Percentiles rank a stretch among this genome's conserved stretches.
These are phyloP conservation scores for Perkinsus chesapeaki DNA, from an alignment of 169 alveolate genomes.

Conservation along the genomic window DNA sequence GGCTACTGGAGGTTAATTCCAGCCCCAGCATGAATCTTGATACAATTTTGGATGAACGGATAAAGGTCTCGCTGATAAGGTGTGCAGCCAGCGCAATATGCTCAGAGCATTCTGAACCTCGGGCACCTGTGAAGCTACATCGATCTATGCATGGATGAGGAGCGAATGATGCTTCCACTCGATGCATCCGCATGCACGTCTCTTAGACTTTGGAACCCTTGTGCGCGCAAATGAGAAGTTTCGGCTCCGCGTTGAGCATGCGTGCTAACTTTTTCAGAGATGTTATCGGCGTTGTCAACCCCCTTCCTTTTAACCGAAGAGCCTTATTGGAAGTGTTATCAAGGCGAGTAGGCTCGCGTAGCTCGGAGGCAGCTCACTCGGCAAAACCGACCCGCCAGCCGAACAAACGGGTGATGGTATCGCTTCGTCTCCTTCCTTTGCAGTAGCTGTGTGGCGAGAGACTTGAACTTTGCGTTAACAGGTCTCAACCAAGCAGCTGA, in stretches of 20 bases:
- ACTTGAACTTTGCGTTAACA: not conserved
- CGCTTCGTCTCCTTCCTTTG: not conserved
- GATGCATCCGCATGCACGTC: too few relatives aligned
- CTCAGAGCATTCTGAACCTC: not conserved
- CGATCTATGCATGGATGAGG: too few relatives aligned
- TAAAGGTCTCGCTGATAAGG: not conserved
- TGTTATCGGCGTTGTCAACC: not conserved
- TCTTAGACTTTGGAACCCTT: too few relatives aligned
- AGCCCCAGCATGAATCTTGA: conserved; percentile 60
- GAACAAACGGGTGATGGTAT: not conserved
- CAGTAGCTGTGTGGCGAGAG: not conserved
- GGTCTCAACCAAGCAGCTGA: not conserved
- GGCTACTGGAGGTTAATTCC: conserved; percentile 84
- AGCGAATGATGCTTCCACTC: too few relatives aligned
- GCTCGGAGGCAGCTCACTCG: not conserved
- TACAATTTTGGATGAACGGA: not conserved
- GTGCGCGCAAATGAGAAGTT: too few relatives aligned
- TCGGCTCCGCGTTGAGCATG: too few relatives aligned
- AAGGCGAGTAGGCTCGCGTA: not conserved
- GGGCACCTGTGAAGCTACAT: not conserved
- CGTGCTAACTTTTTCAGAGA: not conserved
- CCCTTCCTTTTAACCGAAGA: not conserved
- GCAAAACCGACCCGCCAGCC: not conserved
- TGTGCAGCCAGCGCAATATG: not conserved
- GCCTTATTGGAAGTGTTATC: not conserved